phyloP scores from a whole-genome alignment of 2,329 filamentous ascomycete species.

The Phaeomoniella chlamydospora region DNA sequence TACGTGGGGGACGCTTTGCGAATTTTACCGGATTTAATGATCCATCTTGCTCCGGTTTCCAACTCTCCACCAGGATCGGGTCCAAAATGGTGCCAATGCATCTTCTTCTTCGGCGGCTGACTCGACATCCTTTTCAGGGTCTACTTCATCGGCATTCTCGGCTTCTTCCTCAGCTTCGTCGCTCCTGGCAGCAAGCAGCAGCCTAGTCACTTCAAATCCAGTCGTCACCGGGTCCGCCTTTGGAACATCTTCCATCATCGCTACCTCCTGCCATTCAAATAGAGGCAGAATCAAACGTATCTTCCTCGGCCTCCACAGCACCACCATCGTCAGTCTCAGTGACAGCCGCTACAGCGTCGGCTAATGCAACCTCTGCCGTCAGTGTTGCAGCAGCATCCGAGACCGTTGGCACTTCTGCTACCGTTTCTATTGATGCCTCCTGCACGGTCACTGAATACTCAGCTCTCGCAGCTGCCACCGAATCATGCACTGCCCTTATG shows the following conservation, averaged over 20 bases:
- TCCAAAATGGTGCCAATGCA: no score
- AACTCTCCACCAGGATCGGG: no score
- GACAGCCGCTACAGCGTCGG: not conserved
- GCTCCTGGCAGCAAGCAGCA: not conserved
- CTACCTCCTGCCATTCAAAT: no score
- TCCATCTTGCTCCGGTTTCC: not conserved
- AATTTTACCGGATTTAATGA: not conserved
- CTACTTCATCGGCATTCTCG: not conserved
- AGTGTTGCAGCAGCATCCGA: not conserved
- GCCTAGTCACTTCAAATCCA: not conserved
- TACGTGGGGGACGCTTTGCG: not conserved
- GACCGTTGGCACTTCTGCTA: not conserved
- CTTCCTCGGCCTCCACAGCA: no score
- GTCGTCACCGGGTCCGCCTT: not conserved
- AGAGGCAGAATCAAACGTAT: no score
- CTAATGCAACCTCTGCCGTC: not conserved
- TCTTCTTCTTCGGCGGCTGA: no score
- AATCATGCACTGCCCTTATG: slow-evolving; percentile 26
- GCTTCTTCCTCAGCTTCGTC: not conserved
- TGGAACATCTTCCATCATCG: not conserved
- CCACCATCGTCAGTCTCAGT: not conserved
- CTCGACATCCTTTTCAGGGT: not conserved
- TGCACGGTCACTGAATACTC: slow-evolving; percentile 15
- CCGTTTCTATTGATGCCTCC: slow-evolving; percentile 4
- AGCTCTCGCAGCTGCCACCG: slow-evolving; percentile 20